Evolutionary conservation across 2,329 filamentous ascomycete genomes (phyloP).

Genomic region (Aureobasidium sp.): DNA sequence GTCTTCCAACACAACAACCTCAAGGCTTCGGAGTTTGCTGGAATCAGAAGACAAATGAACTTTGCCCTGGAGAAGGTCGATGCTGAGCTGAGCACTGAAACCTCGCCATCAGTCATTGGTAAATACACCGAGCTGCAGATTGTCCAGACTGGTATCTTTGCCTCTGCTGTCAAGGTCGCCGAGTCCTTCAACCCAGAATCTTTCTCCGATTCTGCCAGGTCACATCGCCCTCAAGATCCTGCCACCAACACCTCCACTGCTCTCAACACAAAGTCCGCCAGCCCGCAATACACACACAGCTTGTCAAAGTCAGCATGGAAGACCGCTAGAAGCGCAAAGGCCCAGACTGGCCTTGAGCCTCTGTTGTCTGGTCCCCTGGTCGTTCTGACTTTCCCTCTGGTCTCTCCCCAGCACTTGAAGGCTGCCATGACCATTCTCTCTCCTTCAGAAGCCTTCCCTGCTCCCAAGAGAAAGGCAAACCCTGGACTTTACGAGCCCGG

Average conservation of each 20-base stretch:
- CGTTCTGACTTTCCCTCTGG: conserved; percentile 80
- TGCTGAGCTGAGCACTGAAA: conserved; percentile 63
- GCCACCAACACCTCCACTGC: conserved; percentile 38
- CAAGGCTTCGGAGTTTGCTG: conserved; percentile 77
- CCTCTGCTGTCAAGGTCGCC: conserved; percentile 83
- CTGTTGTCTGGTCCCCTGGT: conserved; percentile 86
- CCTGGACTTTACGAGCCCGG: conserved; percentile 84
- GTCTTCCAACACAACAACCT: conserved; percentile 88
- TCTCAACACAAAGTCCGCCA: conserved; percentile 43
- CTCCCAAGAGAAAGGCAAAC: conserved; percentile 78
- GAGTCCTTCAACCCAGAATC: conserved; percentile 72
- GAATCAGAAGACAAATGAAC: conserved; percentile 74
- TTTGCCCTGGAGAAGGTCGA: conserved; percentile 71
- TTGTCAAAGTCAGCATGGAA: conserved; percentile 63
- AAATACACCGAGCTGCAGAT: conserved; percentile 74
- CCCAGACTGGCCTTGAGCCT: conserved; percentile 71
- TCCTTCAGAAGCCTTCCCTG: conserved; percentile 78
- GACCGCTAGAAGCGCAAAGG: conserved; percentile 53
- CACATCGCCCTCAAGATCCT: conserved; percentile 33
- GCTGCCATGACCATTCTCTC: conserved; percentile 82
- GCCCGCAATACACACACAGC: conserved; percentile 64
- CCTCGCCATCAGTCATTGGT: conserved; percentile 58
- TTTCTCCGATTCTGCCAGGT: conserved; percentile 25
- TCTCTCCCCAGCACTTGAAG: conserved; percentile 87
- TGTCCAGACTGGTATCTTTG: conserved; percentile 90